Evolutionary conservation across 1,284 basidiomycete species (phyloP), one percentile per base, ranked within the genome.

Genomic region (Cystobasidium slooffiae): DNA sequence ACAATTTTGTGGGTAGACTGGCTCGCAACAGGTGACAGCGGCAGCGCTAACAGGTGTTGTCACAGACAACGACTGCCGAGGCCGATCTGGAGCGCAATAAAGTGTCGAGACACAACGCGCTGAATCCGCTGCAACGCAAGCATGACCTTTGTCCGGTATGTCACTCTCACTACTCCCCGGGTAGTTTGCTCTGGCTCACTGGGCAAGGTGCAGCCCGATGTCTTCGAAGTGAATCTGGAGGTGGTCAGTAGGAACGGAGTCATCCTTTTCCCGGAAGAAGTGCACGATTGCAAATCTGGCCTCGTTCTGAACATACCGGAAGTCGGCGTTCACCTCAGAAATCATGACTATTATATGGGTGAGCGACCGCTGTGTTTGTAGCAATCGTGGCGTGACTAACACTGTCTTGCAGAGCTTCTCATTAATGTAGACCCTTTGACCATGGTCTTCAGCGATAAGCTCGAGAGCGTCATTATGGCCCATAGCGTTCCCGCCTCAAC

Each of bases 311-410:
- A 83, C 0, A 80, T 90, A 4, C 89, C 92, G 0, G 86, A 89
- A 75, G 79, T 94, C 18, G 90, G 93, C 77, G 81, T 94, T 37
- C 87, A 90, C 68, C 84, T 97, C 24, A 86, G 92, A 66, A 84
- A 90, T 66, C 90, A 93, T 78, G 92, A 94, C 78, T 89, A 88
- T 81, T 91, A 88, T 78, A 94, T 96, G 92, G 93, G 92, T 92
- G 81, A 73, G 86, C 80, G 43, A 59, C 22, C 58, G 22, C 37
- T 68, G 55, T 41, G 68, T 53, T 22, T 8, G 37, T 20, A 10
- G 68, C 20, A 63, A 10, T 75, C 31, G 55, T 37, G 1, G 22
- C 53, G 31, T 18, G 31, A 43, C 31, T 37, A n/a, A 14, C 6
- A 41, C n/a, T 5, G 52, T 47, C 37, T 18, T 2, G 20, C 74